A percentile compares a stretch with the other conserved stretches of the same genome.
Evolutionary conservation across 2,329 filamentous ascomycete species (phyloP).

Genomic region (Sporothrix sp.): DNA sequence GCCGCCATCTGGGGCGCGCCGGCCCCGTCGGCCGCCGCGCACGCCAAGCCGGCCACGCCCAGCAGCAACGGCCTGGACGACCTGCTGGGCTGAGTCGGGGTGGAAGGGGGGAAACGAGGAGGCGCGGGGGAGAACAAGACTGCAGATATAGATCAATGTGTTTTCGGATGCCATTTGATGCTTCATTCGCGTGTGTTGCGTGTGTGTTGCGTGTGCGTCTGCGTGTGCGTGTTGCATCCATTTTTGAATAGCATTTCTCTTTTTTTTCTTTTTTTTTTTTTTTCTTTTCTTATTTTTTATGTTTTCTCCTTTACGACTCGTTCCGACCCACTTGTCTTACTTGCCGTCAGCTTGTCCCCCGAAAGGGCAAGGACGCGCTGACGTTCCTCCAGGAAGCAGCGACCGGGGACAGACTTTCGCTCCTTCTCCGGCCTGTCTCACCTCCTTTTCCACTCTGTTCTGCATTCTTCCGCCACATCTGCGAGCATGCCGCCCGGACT

Average conservation of each 20-base stretch:
- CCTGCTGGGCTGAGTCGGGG: conserved; percentile 33
- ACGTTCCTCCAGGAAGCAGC: too few species aligned
- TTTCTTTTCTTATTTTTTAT: not conserved
- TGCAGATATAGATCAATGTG: too few species aligned
- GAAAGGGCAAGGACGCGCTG: too few species aligned
- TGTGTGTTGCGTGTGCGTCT: too few species aligned
- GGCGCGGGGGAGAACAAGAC: not conserved
- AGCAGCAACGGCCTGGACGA: conserved; percentile 36
- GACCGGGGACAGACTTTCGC: too few species aligned
- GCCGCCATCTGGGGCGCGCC: conserved; percentile 87
- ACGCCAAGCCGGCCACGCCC: conserved; percentile 23
- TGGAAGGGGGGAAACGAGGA: not conserved
- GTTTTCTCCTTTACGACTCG: too few species aligned
- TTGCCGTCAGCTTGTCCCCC: too few species aligned
- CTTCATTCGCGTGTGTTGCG: too few species aligned
- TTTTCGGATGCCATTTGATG: too few species aligned
- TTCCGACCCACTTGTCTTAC: too few species aligned
- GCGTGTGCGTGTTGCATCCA: too few species aligned
- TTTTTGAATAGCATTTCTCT: too few species aligned
- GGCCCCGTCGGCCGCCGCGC: conserved; percentile 20
- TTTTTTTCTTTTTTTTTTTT: not conserved
- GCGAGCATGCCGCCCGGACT: not conserved
- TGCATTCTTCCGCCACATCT: not conserved
- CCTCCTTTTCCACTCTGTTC: not conserved
- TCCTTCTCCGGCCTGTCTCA: conserved; percentile 7